Percentiles rank a stretch among this genome's conserved stretches.
Evolutionary conservation across 2,329 filamentous ascomycete genomes (phyloP).

Genomic region (Cladosporium sp.): DNA sequence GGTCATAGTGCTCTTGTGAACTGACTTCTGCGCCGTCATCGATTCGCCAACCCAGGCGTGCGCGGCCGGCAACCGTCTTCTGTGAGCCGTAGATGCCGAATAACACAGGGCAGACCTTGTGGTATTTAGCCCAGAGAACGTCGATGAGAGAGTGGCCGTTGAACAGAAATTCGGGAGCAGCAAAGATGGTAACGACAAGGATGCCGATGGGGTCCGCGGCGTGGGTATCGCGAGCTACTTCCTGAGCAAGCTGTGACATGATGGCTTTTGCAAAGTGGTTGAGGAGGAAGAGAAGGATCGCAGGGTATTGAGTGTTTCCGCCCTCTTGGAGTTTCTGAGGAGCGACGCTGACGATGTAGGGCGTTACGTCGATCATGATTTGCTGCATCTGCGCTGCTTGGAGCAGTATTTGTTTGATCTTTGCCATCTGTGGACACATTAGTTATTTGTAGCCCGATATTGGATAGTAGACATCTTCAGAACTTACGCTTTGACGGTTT

Average conservation of each 20-base stretch:
- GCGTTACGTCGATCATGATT: conserved; percentile 24
- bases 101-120: conserved; percentile 73
- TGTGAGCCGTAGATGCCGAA: conserved; percentile 79
- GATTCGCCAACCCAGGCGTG: conserved; percentile 68
- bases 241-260: conserved; percentile 54
- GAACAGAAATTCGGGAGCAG: conserved; percentile 54
- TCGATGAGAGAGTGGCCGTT: conserved; percentile 70
- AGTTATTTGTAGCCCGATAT: conserved; percentile 9
- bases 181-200: conserved; percentile 69
- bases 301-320: conserved; percentile 34
- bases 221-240: conserved; percentile 35
- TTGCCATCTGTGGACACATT: conserved; percentile 35
- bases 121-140: conserved; percentile 82
- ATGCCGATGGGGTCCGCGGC: conserved; percentile 74
- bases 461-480: background rate
- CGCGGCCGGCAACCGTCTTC: conserved; percentile 62
- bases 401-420: conserved; percentile 50
- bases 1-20: conserved; percentile 64
- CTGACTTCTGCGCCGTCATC: conserved; percentile 20
- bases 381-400: conserved; percentile 25
- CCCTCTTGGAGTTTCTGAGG: background rate
- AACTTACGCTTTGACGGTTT: conserved; percentile 54
- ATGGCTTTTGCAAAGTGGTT: conserved; percentile 71
- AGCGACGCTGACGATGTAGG: conserved; percentile 39
- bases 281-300: conserved; percentile 63